These are phyloP conservation scores for Knufia petricola DNA, from an alignment of 2,329 filamentous ascomycete genomes.

Conservation along the genomic window DNA sequence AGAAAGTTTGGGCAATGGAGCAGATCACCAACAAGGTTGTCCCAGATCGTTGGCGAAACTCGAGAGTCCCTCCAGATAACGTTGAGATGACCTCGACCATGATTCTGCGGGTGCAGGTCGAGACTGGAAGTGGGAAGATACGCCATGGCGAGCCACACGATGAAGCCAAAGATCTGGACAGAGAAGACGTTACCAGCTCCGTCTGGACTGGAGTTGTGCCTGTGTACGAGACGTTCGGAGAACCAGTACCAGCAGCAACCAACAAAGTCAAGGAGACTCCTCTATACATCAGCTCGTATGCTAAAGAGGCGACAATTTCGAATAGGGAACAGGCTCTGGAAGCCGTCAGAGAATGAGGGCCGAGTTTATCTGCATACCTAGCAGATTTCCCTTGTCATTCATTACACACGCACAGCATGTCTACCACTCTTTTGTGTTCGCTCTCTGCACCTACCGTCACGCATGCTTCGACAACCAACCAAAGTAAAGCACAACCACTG, in stretches of 20 bases:
- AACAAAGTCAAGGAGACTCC: constrained; percentile 54
- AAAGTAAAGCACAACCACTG: too few species aligned
- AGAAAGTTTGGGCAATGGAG: constrained; percentile 70
- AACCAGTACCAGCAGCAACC: constrained; percentile 50
- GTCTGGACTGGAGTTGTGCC: constrained; percentile 57
- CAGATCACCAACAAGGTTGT: constrained; percentile 68
- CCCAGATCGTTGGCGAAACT: constrained; percentile 57
- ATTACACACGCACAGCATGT: too few species aligned
- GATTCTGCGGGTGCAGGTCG: constrained; percentile 59
- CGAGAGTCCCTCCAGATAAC: constrained; percentile 59
- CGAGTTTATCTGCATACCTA: too few species aligned
- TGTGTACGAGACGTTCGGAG: constrained; percentile 53
- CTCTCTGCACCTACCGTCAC: too few species aligned
- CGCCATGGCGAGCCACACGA: constrained; percentile 56
- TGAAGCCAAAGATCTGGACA: constrained; percentile 46
- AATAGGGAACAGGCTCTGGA: constrained; percentile 14
- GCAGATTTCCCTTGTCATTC: too few species aligned
- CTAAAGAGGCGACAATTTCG: constrained; percentile 29
- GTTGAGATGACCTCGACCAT: constrained; percentile 67
- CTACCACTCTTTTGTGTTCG: too few species aligned
- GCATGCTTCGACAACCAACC: too few species aligned
- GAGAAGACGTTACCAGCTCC: constrained; percentile 38
- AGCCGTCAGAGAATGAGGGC: constrained; percentile 18
- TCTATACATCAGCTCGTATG: constrained; percentile 49
- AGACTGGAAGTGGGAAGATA: constrained; percentile 66